These are phyloP conservation scores for Juglanconis juglandina DNA, from an alignment of 2,329 filamentous ascomycete genomes.

Conservation along the genomic window DNA sequence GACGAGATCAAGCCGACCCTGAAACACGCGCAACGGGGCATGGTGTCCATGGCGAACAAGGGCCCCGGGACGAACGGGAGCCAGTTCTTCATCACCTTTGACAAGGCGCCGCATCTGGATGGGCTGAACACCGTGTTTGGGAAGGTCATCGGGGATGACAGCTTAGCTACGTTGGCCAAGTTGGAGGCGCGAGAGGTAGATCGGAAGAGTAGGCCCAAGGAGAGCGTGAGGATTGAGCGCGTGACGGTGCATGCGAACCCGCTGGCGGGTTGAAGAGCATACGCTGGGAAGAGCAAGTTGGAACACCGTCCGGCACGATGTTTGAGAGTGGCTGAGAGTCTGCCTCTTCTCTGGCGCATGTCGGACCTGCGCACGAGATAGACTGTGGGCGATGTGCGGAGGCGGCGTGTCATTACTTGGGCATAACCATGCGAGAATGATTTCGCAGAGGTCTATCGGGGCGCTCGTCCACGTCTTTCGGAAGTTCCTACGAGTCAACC, in stretches of 20 bases:
- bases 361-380: too few species aligned
- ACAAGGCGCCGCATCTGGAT: slow-evolving; percentile 75
- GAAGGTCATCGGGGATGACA: slow-evolving; percentile 64
- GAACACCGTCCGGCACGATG: too few species aligned
- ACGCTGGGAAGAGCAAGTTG: neutral
- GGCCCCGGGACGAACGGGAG: slow-evolving; percentile 70
- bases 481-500: too few species aligned
- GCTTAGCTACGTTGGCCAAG: slow-evolving; percentile 62
- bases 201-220: slow-evolving; percentile 71
- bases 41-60: slow-evolving; percentile 77
- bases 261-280: slow-evolving; percentile 53
- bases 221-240: slow-evolving; percentile 62
- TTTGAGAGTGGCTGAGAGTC: too few species aligned
- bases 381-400: too few species aligned
- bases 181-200: slow-evolving; percentile 72
- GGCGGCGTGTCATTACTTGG: too few species aligned
- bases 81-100: slow-evolving; percentile 80
- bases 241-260: slow-evolving; percentile 79
- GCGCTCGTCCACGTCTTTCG: too few species aligned
- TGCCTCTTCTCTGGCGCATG: too few species aligned
- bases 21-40: slow-evolving; percentile 64
- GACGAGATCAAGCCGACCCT: slow-evolving; percentile 75
- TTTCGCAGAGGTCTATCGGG: too few species aligned
- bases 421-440: too few species aligned
- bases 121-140: slow-evolving; percentile 84